phyloP scores from a whole-genome alignment of 192 early-diverging fungal genomes.

The Coemansia aciculifera region DNA sequence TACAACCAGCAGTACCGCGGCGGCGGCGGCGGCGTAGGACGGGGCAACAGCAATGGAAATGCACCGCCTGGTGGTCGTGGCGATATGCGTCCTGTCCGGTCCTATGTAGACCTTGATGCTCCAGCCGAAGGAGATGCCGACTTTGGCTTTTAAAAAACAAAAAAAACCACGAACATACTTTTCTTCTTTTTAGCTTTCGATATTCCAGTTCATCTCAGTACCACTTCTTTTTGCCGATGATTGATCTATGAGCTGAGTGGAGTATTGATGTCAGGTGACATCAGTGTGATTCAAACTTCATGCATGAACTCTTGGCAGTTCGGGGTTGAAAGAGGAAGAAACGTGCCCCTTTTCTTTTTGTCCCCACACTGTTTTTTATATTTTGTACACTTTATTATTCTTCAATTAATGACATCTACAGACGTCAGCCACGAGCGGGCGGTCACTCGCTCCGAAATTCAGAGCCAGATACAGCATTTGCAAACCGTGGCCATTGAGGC shows the following conservation, averaged over 20 bases:
- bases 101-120: slow-evolving; percentile 86
- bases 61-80: slow-evolving; percentile 16
- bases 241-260: background rate
- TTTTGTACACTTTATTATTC: background rate
- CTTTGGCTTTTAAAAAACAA: slow-evolving; percentile 45
- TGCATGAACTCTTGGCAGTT: background rate
- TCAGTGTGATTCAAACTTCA: background rate
- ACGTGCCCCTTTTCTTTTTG: background rate
- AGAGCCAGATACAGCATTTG: slow-evolving; percentile 31
- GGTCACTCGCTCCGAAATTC: slow-evolving; percentile 6
- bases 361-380: background rate
- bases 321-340: background rate
- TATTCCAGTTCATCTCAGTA: background rate
- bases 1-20: slow-evolving; percentile 33
- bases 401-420: background rate
- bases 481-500: slow-evolving; percentile 43
- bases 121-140: slow-evolving; percentile 77
- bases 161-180: background rate
- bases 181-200: background rate
- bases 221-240: background rate
- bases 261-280: background rate
- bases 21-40: background rate
- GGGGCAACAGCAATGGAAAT: slow-evolving; percentile 14
- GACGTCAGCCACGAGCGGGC: slow-evolving; percentile 4
- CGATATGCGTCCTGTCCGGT: slow-evolving; percentile 79